Conservation (phyloP, 2,329 filamentous ascomycete species). For the Pseudonectria foliicola region DNA sequence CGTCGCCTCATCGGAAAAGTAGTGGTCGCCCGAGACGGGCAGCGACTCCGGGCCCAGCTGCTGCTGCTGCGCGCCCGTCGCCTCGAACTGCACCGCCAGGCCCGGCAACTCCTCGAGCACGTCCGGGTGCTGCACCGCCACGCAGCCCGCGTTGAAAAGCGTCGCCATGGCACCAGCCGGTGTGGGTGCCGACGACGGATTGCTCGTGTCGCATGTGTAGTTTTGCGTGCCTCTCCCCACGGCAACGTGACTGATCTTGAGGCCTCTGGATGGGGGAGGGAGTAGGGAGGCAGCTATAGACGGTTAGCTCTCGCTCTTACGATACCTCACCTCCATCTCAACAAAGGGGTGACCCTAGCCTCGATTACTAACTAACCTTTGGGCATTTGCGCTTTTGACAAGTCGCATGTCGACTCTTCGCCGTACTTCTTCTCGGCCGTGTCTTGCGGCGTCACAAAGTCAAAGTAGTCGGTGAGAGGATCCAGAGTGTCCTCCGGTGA, state of each 20-base stretch:
- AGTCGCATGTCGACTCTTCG: conserved; percentile 43
- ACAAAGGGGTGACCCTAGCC: too few species aligned
- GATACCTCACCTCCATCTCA: too few species aligned
- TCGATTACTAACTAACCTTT: conserved; percentile 31
- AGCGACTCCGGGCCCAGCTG: conserved; percentile 52
- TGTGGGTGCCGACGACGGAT: conserved; percentile 54
- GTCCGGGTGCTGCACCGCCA: conserved; percentile 62
- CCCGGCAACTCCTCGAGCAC: conserved; percentile 58
- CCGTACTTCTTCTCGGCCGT: conserved; percentile 37
- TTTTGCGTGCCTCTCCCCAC: conserved; percentile 88
- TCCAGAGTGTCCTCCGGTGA: conserved; percentile 34
- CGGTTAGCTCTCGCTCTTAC: conserved; percentile 10
- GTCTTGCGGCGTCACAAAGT: conserved; percentile 49
- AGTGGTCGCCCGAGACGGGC: conserved; percentile 68
- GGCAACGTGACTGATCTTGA: conserved; percentile 68
- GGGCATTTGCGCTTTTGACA: conserved; percentile 46
- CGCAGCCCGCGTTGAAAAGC: conserved; percentile 82
- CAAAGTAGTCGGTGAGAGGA: conserved; percentile 54
- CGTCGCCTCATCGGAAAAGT: conserved; percentile 63
- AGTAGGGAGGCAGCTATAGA: conserved; percentile 49
- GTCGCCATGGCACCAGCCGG: conserved; percentile 69
- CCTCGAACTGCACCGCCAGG: conserved; percentile 61
- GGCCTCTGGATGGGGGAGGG: conserved; percentile 51
- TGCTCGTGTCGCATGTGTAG: conserved; percentile 70
- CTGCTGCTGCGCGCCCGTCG: conserved; percentile 33